A percentile compares a stretch with the other conserved stretches of the same genome.
These are phyloP conservation scores for Apiotrichum veenhuisii DNA, from an alignment of 1,284 basidiomycete genomes.

Conservation along the genomic window DNA sequence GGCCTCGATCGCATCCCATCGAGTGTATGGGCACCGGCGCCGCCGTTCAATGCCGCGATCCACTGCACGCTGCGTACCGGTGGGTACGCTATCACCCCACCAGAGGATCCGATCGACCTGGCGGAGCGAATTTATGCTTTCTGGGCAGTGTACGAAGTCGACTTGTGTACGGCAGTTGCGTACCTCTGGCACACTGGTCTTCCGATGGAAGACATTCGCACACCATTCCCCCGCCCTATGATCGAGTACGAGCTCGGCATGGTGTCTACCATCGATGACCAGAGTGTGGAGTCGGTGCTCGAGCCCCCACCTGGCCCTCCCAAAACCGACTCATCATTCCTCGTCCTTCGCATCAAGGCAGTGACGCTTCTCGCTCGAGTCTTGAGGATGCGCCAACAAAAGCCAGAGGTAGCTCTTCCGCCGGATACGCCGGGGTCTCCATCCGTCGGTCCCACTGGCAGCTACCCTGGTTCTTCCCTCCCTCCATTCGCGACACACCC, in stretches of 20 bases:
- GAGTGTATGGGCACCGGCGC: conserved; percentile 16
- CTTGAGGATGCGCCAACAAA: conserved; percentile 19
- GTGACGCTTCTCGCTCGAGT: conserved; percentile 22
- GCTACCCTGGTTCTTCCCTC: conserved; percentile 17
- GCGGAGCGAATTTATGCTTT: conserved; percentile 34
- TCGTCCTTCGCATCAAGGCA: conserved; percentile 25
- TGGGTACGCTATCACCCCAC: conserved; percentile 20
- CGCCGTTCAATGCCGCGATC: conserved; percentile 20
- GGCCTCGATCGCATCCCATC: conserved; percentile 28
- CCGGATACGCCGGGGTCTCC: neutral
- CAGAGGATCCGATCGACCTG: conserved; percentile 23
- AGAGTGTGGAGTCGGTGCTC: conserved; percentile 18
- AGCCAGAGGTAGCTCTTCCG: conserved; percentile 14
- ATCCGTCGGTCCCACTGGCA: neutral
- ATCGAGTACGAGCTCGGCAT: conserved; percentile 27
- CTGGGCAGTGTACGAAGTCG: conserved; percentile 36
- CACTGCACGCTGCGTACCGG: conserved; percentile 24
- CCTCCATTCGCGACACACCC: conserved; percentile 18
- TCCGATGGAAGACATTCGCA: conserved; percentile 26
- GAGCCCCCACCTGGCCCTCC: conserved; percentile 4
- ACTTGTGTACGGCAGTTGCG: conserved; percentile 31
- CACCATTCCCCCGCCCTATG: conserved; percentile 33
- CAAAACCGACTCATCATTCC: conserved; percentile 17
- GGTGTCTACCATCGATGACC: conserved; percentile 24
- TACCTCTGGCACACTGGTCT: conserved; percentile 34